phyloP scores from a whole-genome alignment of 2,329 filamentous ascomycete species.

The Colletotrichum sp. region DNA sequence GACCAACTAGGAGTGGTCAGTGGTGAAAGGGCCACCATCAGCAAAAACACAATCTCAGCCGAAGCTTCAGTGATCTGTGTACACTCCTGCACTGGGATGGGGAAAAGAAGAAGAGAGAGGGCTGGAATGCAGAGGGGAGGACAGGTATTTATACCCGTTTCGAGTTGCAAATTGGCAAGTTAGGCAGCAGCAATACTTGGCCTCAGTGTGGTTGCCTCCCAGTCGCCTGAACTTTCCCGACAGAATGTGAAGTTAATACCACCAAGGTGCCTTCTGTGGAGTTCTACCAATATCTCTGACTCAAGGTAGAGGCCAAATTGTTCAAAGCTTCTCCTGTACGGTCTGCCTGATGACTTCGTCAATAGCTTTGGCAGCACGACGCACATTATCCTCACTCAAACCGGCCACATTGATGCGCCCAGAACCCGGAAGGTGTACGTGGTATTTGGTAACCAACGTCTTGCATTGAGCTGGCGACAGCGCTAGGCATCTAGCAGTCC shows the following conservation, averaged over 20 bases:
- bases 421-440: not conserved
- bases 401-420: constrained; percentile 7
- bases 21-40: constrained; percentile 84
- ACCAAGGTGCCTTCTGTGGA: not conserved
- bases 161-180: not conserved
- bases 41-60: constrained; percentile 87
- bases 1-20: constrained; percentile 73
- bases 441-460: not conserved
- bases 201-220: not conserved
- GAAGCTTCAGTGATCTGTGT: constrained; percentile 85
- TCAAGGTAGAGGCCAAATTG: not conserved
- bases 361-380: not conserved
- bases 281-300: not conserved
- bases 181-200: not conserved
- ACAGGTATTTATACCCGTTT: not conserved
- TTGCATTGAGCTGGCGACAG: not conserved
- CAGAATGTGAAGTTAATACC: not conserved
- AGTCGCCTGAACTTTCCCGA: not conserved
- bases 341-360: not conserved
- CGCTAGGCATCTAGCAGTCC: not conserved
- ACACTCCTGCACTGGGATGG: constrained; percentile 73
- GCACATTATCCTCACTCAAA: not conserved
- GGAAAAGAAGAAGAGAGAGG: constrained; percentile 42
- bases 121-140: no score
- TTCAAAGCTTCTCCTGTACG: not conserved